phyloP scores from a whole-genome alignment of 441 rosid genomes.

The Omphalea diandra region DNA sequence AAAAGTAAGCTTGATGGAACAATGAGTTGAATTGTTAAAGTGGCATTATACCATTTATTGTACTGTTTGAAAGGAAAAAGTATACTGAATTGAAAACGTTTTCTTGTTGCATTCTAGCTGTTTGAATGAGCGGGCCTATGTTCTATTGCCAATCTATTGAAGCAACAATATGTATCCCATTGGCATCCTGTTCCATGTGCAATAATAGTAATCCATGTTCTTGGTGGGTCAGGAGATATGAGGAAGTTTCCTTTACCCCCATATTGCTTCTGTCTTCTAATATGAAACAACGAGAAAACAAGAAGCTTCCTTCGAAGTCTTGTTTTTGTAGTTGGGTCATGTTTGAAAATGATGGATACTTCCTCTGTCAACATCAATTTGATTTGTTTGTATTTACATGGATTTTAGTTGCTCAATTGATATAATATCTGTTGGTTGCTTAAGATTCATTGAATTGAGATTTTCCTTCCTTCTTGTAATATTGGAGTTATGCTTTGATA shows the following conservation, averaged over 20 bases:
- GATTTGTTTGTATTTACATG: not conserved
- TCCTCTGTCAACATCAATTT: conserved; percentile 8
- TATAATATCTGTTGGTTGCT: not conserved
- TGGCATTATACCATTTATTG: not conserved
- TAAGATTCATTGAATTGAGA: not conserved
- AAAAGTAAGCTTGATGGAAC: not conserved
- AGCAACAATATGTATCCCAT: not conserved
- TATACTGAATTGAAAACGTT: not conserved
- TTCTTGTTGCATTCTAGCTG: not conserved
- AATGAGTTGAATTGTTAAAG: not conserved
- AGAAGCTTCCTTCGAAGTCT: conserved; percentile 10
- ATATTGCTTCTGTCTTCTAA: not conserved
- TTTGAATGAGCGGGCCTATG: not conserved
- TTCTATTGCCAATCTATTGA: conserved; percentile 1
- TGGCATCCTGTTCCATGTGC: not conserved
- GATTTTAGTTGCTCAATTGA: not conserved
- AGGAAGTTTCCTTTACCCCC: conserved; percentile 17
- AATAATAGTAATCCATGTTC: not conserved
- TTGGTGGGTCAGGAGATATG: not conserved
- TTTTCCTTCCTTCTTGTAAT: not conserved
- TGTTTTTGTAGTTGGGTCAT: conserved; percentile 7
- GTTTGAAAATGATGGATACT: not conserved
- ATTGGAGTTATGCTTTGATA: not conserved
- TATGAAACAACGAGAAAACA: conserved; percentile 9
- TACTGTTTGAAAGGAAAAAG: not conserved